Evolutionary conservation across 331 rosid genomes (phyloP), one percentile per base, ranked within the genome.

Genomic region (Phaseolus coccineus): DNA sequence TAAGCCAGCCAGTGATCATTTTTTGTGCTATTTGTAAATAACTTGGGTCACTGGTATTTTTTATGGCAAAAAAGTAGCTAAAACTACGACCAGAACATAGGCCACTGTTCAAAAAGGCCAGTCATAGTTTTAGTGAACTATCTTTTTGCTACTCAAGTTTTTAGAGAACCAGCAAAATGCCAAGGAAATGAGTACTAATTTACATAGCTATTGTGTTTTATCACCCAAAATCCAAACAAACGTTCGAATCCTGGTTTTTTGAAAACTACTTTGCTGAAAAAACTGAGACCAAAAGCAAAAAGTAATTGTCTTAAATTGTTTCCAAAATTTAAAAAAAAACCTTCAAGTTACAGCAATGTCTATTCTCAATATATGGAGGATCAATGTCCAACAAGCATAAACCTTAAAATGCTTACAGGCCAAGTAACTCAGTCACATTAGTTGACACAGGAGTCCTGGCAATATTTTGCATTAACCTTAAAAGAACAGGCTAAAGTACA

Each of bases 401-500:
- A 12, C 15, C 76, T 24, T 22, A 40, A 74, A 50, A 65, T 31
- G 14, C 0, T 25, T 16, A 27, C 22, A 57, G 52, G 51, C 46
- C 64, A 78, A 70, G 63, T 16, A 37, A 42, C 55, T 30, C 52
- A n/a, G 55, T 35, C 63, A 61, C 55, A 77, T 55, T 61, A 28
- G 67, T 30, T n/a, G 31, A 13, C 42, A 22, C 42, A 31, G 46
- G 33, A 14, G 8, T 63, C 68, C 67, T 46, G 64, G 65, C 52
- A 82, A 13, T 46, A 64, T 53, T 71, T 82, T 30, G 73, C 75
- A 31, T 66, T 16, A 48, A 40, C 65, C 64, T 35, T 42, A 33
- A 30, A 63, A 15, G 47, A 42, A 42, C 12, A 42, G 42, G 53
- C 31, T 3, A 5, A 19, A 46, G 27, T 55, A 58, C 37, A 52